Evolutionary conservation across 1,284 basidiomycete species (phyloP), one percentile per base, ranked within the genome.

Genomic region (Phlebopus sp.): DNA sequence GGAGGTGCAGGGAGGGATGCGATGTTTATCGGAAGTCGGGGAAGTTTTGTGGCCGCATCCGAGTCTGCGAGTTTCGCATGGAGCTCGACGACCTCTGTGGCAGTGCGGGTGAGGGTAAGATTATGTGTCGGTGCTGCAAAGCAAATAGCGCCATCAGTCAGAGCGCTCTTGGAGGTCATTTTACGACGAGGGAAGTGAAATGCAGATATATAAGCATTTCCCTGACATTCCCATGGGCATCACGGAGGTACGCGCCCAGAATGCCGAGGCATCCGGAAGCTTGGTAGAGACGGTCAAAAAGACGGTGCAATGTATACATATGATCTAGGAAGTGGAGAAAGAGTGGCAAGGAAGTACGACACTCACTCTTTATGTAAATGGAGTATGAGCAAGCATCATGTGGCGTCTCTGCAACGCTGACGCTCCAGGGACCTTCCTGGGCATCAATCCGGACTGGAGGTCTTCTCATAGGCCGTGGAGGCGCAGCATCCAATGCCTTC

Each of bases 101-200:
- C 79, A 47, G 82, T 82, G 51, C 90, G 82, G 14, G 85, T 89
- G 50, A 93, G 81, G 35, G 90, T 93, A 49, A 92, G 75, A 72
- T 92, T 90, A 72, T 92, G 90, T 23, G 88, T 93, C 25, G 90
- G 85, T 13, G 90, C 90, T 87, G 70, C 35, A 53, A 47, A 61
- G 52, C 52, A 53, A 61, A 51, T 59, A 61, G 56, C 59, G 66
- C 62, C 36, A 63, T 69, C 52, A 69, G 61, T 55, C 49, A 59
- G 37, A 32, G 47, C 31, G 40, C 25, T 50, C 42, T 46, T 50
- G 47, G 44, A 45, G 42, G 44, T 47, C 21, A 51, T 42, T 39
- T 45, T 30, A 34, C 23, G 54, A 57, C 52, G 39, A 11, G 46
- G 49, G 39, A 7, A 42, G 47, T 2, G 40, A 44, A 57, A 54